Evolutionary conservation across 208 protist genomes (phyloP).

Genomic region (Trypanosoma boissoni): DNA sequence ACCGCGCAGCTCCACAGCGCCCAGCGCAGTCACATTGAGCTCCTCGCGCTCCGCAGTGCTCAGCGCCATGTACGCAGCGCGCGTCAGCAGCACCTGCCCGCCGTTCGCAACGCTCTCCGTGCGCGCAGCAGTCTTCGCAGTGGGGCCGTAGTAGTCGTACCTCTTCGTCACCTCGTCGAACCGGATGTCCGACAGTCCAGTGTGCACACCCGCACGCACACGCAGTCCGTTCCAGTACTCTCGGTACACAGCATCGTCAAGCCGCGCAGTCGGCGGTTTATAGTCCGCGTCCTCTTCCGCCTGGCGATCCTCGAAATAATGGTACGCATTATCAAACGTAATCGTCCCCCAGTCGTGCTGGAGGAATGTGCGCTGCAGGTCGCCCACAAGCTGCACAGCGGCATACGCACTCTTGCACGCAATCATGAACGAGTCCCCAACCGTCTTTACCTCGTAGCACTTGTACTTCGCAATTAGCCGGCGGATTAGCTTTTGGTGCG

Average conservation of each 20-base stretch:
- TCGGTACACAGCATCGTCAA: slow-evolving; percentile 28
- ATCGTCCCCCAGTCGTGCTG: slow-evolving; percentile 37
- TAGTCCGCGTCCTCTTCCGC: slow-evolving; percentile 14
- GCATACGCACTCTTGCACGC: slow-evolving; percentile 41
- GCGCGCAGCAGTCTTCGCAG: no score
- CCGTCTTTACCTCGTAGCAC: slow-evolving; percentile 80
- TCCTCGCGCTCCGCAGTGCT: no score
- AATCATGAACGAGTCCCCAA: slow-evolving; percentile 81
- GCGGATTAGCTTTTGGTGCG: slow-evolving; percentile 60
- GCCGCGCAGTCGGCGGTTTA: slow-evolving; percentile 23
- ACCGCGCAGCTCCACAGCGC: no score
- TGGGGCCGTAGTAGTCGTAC: no score
- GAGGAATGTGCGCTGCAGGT: slow-evolving; percentile 46
- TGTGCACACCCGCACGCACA: no score
- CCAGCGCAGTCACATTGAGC: no score
- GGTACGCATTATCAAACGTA: slow-evolving; percentile 36
- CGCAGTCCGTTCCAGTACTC: slow-evolving; percentile 30
- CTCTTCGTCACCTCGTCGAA: no score
- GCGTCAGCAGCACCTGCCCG: no score
- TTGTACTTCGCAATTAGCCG: slow-evolving; percentile 40
- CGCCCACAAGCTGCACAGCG: slow-evolving; percentile 38
- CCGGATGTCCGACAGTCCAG: no score
- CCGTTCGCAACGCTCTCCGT: no score
- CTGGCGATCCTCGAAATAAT: slow-evolving; percentile 28
- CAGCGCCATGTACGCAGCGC: no score